phyloP scores from a whole-genome alignment of 257 asterid species.

The Nicotiana knightiana region DNA sequence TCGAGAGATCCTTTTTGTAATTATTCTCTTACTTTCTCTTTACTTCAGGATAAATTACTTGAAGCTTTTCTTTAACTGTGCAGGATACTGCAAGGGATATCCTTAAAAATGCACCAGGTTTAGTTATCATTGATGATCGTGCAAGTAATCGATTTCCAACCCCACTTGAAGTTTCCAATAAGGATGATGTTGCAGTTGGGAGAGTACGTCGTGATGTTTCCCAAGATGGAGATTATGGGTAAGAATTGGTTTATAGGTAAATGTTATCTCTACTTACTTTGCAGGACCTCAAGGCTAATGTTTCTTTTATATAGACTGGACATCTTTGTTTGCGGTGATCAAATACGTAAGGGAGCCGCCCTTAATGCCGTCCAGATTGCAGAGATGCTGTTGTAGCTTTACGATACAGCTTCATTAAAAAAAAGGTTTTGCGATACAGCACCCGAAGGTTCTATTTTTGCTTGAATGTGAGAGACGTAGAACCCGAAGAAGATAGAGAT shows the following conservation, averaged over 20 bases:
- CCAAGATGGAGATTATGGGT: conserved; percentile 87
- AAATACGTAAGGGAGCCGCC: conserved; percentile 96
- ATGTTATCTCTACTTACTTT: background rate
- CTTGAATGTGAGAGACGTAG: background rate
- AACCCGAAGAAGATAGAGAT: background rate
- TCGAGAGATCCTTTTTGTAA: background rate
- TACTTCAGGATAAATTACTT: too few relatives aligned
- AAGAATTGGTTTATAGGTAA: conserved; percentile 4
- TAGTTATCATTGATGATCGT: conserved; percentile 78
- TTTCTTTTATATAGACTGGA: conserved; percentile 50
- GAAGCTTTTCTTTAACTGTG: background rate
- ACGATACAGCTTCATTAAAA: background rate
- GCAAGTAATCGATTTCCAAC: conserved; percentile 80
- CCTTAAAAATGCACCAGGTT: conserved; percentile 67
- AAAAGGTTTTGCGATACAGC: background rate
- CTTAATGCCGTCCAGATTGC: conserved; percentile 90
- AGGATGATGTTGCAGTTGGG: conserved; percentile 91
- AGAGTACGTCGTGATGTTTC: conserved; percentile 87
- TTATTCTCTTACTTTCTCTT: background rate
- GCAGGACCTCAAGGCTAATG: background rate
- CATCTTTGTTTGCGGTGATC: conserved; percentile 92
- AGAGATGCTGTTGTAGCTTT: conserved; percentile 55
- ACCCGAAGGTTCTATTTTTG: background rate
- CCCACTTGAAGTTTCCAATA: conserved; percentile 75
- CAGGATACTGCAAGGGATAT: conserved; percentile 70